Base-by-base conservation (phyloP, 345 rosid genomes). In the Citrus glauca region DNA sequence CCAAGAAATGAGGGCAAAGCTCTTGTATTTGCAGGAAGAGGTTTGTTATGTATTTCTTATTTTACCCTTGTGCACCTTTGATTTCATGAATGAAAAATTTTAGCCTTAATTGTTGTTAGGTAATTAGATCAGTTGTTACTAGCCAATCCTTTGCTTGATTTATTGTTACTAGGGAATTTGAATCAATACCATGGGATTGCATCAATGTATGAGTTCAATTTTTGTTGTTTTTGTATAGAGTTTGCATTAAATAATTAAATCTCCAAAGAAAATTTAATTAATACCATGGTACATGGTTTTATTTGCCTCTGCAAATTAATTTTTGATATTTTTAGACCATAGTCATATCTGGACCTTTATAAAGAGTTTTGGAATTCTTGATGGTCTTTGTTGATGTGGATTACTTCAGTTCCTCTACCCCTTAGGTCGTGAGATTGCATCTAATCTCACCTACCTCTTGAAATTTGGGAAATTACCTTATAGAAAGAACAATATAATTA, bases 1-100 rank as follows among this genome's bases (percentile, higher is more conserved):
- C 80, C 92, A 84, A n/a, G 88, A 86, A 38, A 86, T 75, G 87
- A 91, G 86, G 72, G 91, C 93, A 13, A 86, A 83, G 78, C 93
- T 90, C 25, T 57, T 86, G 5, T 85, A 75, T 63, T 79, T 91
- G 82, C 91, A 85, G 30, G 92, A 91, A 59, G 94, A 90, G 95
- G 93, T 89, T 81, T 62, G 87, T 78, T 24, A 32, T 69, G 32
- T 69, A 11, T 42, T 37, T 60, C 37, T 66, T 77, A 9, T 66
- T 10, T 53, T 37, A 55, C 30, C 22, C 20, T 30, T 28, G 20
- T 25, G 30, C 20, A 48, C 33, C 4, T 7, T 24, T 48, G 27
- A 33, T 64, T 19, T 28, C 30, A 13, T 28, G 14, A 53, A 17
- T 6, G 22, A 24, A 53, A 9, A 27, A 20, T 55, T 28, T 50